These are phyloP conservation scores for Termitomyces heimii DNA, from an alignment of 768 basidiomycete species.

Conservation along the genomic window DNA sequence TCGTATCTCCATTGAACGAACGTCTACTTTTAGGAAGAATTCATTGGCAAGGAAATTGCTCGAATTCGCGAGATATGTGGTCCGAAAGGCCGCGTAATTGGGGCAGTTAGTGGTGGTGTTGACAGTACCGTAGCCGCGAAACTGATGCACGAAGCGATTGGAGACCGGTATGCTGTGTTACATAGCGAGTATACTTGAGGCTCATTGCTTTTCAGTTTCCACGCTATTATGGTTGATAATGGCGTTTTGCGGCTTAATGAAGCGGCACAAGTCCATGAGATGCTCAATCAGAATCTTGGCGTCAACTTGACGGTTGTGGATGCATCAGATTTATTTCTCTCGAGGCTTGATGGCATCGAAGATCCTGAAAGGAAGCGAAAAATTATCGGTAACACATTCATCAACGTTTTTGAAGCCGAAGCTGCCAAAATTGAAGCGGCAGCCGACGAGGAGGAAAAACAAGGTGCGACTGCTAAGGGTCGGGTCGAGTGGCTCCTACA, in stretches of 20 bases:
- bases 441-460: slow-evolving; percentile 69
- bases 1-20: slow-evolving; percentile 4
- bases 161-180: slow-evolving; percentile 65
- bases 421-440: slow-evolving; percentile 82
- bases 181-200: neutral
- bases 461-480: slow-evolving; percentile 71
- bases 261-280: slow-evolving; percentile 83
- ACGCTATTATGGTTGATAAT: slow-evolving; percentile 99
- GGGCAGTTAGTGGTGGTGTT: slow-evolving; percentile 95
- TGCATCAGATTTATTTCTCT: slow-evolving; percentile 90
- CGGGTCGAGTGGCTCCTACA: slow-evolving; percentile 96
- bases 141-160: slow-evolving; percentile 99
- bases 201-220: slow-evolving; percentile 58
- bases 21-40: slow-evolving; percentile 65
- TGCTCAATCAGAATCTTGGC: slow-evolving; percentile 90
- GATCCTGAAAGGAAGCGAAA: slow-evolving; percentile 97
- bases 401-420: slow-evolving; percentile 95
- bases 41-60: slow-evolving; percentile 93
- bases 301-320: slow-evolving; percentile 96
- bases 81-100: slow-evolving; percentile 91
- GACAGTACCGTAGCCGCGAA: slow-evolving; percentile 98
- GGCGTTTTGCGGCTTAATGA: slow-evolving; percentile 93
- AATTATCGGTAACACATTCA: slow-evolving; percentile 98
- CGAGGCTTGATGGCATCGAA: slow-evolving; percentile 82
- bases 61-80: slow-evolving; percentile 95